Evolutionary conservation across 2,329 filamentous ascomycete genomes (phyloP).

Genomic region (Nothophoma quercina): DNA sequence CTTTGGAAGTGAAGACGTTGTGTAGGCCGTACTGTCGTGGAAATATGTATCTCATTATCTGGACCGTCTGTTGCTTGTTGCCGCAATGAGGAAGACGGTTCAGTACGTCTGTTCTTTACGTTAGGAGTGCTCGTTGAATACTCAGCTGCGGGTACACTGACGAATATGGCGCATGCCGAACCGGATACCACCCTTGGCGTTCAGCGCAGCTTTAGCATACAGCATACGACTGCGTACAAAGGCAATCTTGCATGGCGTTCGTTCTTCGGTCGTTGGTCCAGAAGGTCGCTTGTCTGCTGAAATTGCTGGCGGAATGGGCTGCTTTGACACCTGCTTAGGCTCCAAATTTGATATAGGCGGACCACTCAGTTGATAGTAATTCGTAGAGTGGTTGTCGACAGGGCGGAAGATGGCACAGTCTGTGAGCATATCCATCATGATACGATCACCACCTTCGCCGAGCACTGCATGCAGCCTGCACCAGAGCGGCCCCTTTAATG

Average conservation of each 20-base stretch:
- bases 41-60: slow-evolving; percentile 91
- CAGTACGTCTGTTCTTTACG: slow-evolving; percentile 70
- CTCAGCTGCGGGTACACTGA: slow-evolving; percentile 56
- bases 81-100: slow-evolving; percentile 69
- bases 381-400: slow-evolving; percentile 66
- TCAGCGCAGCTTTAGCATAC: slow-evolving; percentile 78
- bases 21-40: slow-evolving; percentile 88
- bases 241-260: slow-evolving; percentile 65
- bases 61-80: slow-evolving; percentile 65
- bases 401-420: slow-evolving; percentile 78
- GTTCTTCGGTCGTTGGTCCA: slow-evolving; percentile 19
- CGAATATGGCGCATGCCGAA: slow-evolving; percentile 83
- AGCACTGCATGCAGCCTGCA: slow-evolving; percentile 75
- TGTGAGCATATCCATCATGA: slow-evolving; percentile 79
- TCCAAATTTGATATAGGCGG: slow-evolving; percentile 60
- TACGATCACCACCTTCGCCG: slow-evolving; percentile 75
- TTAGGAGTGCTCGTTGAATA: slow-evolving; percentile 17
- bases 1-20: slow-evolving; percentile 83
- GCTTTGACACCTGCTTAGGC: slow-evolving; percentile 11
- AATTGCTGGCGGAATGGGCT: not conserved
- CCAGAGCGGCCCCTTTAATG: slow-evolving; percentile 77
- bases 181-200: slow-evolving; percentile 69
- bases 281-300: slow-evolving; percentile 1
- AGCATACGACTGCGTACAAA: slow-evolving; percentile 87
- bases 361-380: slow-evolving; percentile 83